phyloP scores from a whole-genome alignment of 2,329 filamentous ascomycete species.

The Alternaria conjuncta region DNA sequence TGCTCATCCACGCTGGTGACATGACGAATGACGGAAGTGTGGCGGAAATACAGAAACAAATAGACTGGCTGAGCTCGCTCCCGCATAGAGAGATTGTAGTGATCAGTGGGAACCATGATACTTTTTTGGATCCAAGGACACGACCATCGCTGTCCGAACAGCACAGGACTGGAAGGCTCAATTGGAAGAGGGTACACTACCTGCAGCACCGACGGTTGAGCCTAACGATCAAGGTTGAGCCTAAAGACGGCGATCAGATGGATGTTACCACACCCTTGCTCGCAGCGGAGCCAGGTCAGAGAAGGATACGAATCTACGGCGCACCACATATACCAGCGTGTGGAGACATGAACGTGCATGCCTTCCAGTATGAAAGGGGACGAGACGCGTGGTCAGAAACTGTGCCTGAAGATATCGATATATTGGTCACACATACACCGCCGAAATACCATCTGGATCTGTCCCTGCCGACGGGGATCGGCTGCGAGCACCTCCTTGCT shows the following conservation, averaged over 20 bases:
- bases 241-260: slow-evolving; percentile 5
- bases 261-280: slow-evolving; percentile 29
- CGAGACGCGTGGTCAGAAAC: slow-evolving; percentile 74
- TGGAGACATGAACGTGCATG: slow-evolving; percentile 70
- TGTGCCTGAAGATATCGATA: slow-evolving; percentile 74
- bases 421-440: slow-evolving; percentile 82
- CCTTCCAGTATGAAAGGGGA: slow-evolving; percentile 74
- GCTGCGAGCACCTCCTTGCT: slow-evolving; percentile 71
- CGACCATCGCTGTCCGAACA: slow-evolving; percentile 57
- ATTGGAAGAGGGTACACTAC: slow-evolving; percentile 75
- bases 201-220: slow-evolving; percentile 72
- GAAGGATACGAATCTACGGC: slow-evolving; percentile 76
- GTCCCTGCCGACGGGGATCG: slow-evolving; percentile 65
- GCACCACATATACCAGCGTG: slow-evolving; percentile 80
- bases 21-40: slow-evolving; percentile 75
- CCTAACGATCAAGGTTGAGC: slow-evolving; percentile 56
- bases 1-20: slow-evolving; percentile 91
- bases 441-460: slow-evolving; percentile 74
- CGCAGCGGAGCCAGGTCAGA: slow-evolving; percentile 30
- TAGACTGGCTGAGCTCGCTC: slow-evolving; percentile 79
- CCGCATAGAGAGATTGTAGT: slow-evolving; percentile 82
- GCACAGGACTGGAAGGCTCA: slow-evolving; percentile 63
- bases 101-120: slow-evolving; percentile 88
- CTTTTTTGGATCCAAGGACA: slow-evolving; percentile 75
- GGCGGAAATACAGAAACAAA: slow-evolving; percentile 76